These are phyloP conservation scores for Epichloe elymi DNA, from an alignment of 2,329 filamentous ascomycete genomes.

Conservation along the genomic window DNA sequence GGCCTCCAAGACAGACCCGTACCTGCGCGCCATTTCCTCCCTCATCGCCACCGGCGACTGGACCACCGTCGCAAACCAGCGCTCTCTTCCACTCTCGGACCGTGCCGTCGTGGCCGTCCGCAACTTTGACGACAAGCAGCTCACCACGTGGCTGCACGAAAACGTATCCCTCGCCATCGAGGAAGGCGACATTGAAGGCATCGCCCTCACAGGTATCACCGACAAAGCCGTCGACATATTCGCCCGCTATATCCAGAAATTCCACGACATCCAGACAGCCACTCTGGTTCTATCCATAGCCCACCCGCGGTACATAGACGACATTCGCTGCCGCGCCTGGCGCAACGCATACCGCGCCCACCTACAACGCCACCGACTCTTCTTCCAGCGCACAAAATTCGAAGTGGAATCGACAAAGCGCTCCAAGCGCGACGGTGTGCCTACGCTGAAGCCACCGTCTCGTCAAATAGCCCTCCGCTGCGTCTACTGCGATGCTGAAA, in stretches of 20 bases:
- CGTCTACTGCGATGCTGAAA: slow-evolving; percentile 58
- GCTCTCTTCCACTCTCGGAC: slow-evolving; percentile 60
- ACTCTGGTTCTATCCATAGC: slow-evolving; percentile 63
- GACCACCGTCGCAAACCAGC: slow-evolving; percentile 59
- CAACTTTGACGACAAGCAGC: slow-evolving; percentile 47
- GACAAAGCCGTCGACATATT: slow-evolving; percentile 62
- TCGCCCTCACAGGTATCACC: slow-evolving; percentile 65
- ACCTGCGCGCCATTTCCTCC: slow-evolving; percentile 65
- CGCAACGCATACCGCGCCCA: slow-evolving; percentile 58
- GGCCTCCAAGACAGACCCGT: slow-evolving; percentile 58
- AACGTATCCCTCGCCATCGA: slow-evolving; percentile 47
- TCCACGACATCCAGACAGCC: slow-evolving; percentile 67
- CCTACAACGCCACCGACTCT: slow-evolving; percentile 58
- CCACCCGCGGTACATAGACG: slow-evolving; percentile 63
- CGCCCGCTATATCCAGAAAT: slow-evolving; percentile 61
- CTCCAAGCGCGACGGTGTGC: slow-evolving; percentile 49
- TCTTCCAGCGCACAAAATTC: slow-evolving; percentile 64
- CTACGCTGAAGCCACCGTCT: slow-evolving; percentile 50
- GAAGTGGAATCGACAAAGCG: slow-evolving; percentile 62
- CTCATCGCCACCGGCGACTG: slow-evolving; percentile 68
- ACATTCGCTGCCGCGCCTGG: slow-evolving; percentile 63
- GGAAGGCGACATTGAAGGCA: slow-evolving; percentile 61
- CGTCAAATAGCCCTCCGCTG: slow-evolving; percentile 64
- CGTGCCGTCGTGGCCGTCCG: slow-evolving; percentile 61
- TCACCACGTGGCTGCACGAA: slow-evolving; percentile 54